Evolutionary conservation across 2,329 filamentous ascomycete species (phyloP), one percentile per base, ranked within the genome.

Genomic region (Xylaria sp.): DNA sequence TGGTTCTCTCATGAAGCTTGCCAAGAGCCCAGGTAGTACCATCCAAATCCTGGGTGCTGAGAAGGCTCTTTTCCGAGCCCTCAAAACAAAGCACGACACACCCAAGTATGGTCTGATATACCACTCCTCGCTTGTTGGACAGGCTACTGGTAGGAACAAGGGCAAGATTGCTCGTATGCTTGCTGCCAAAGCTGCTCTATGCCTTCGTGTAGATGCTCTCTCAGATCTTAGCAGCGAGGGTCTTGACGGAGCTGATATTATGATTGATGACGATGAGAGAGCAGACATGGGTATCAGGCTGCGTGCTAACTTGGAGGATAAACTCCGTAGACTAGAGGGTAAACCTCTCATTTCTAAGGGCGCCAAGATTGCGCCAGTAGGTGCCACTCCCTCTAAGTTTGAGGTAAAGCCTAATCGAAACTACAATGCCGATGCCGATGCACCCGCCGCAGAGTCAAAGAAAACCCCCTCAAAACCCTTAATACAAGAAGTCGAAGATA

Each of bases 61-160:
- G 83, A 99, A 99, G 85, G 95, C 95, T 7, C 87, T 99, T 44
- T 99, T 99, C 89, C 89, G 95, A 74, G 95, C 95, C 19, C 85
- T 99, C 67, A 99, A 99, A 87, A 99, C 95, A 51, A 98, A 99
- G 85, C 94, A 98, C 79, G 93, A 97, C 75, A 99, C 95, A 38
- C 95, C 95, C 75, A 99, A 98, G 80, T 99, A 98, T 73, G 95
- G 95, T 85, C 85, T 96, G 67, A 92, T 96, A 76, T 96, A 95
- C 81, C 91, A 96, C 79, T 90, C 91, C 49, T 95, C 92, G 27
- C 86, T 99, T 46, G 96, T 99, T 68, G 96, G 95, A 44, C 95
- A 99, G 81, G 95, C 95, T 29, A 96, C 92, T 19, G 95, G 95
- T 73, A 94, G 92, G 83, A 98, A 98, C 84, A 99, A 99, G 89